phyloP scores from a whole-genome alignment of 495 filamentous ascomycete genomes.

The Penicillium chermesinum region DNA sequence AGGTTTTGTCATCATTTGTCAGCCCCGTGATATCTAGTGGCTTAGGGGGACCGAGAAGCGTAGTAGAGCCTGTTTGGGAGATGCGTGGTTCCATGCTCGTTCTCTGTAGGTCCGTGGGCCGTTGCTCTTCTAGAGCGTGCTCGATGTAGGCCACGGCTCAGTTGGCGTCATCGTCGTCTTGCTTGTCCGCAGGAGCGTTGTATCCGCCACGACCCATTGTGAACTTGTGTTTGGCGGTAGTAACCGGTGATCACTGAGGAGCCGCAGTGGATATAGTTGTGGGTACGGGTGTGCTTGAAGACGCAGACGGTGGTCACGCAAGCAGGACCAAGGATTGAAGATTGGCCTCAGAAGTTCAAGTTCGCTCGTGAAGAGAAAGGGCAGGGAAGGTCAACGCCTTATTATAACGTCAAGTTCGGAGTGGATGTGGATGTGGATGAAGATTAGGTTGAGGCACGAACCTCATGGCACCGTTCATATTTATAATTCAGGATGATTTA shows the following conservation, averaged over 20 bases:
- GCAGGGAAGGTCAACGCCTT: neutral
- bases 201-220: slow-evolving; percentile 53
- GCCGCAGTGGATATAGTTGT: too few species aligned
- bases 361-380: slow-evolving; percentile 1
- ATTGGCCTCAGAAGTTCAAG: too few species aligned
- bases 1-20: too few species aligned
- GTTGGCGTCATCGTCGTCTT: slow-evolving; percentile 1
- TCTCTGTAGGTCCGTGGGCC: neutral
- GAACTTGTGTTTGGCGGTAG: too few species aligned
- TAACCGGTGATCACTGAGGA: too few species aligned
- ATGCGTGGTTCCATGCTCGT: too few species aligned
- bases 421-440: neutral
- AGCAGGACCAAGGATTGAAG: too few species aligned
- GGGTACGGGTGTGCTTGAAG: too few species aligned
- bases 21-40: too few species aligned
- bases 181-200: slow-evolving; percentile 29
- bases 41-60: too few species aligned
- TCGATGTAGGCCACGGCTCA: neutral
- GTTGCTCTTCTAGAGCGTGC: neutral
- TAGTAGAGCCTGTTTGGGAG: too few species aligned
- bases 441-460: neutral
- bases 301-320: too few species aligned
- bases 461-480: neutral
- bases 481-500: neutral
- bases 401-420: neutral